A percentile compares a stretch with the other conserved stretches of the same genome.
phyloP scores from a whole-genome alignment of 225 moss, liverwort and hornwort genomes.

The Thuidium tamariscinum region DNA sequence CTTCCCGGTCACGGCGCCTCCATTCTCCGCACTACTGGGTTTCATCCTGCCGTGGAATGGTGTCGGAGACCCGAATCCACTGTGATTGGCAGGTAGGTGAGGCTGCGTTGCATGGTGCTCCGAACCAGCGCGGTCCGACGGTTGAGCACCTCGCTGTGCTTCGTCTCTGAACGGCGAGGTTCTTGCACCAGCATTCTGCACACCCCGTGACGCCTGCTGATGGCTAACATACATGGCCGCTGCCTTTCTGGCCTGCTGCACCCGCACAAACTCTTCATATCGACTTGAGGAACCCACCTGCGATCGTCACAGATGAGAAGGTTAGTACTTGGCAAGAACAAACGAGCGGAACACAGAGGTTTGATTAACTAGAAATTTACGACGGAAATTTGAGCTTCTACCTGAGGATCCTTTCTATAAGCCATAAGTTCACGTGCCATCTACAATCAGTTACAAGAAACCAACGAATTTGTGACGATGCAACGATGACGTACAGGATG shows the following conservation, averaged over 20 bases:
- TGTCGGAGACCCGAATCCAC: slow-evolving; percentile 34
- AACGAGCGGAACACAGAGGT: not conserved
- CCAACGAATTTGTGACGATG: not conserved
- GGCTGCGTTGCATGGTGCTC: slow-evolving; percentile 38
- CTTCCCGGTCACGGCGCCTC: slow-evolving; percentile 14
- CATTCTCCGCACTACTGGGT: slow-evolving; percentile 13
- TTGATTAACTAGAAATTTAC: not conserved
- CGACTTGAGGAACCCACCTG: not conserved
- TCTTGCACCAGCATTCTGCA: slow-evolving; percentile 5
- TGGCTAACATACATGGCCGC: slow-evolving; percentile 17
- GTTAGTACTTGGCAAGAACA: not conserved
- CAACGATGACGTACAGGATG: slow-evolving; percentile 13
- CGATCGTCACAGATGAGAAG: not conserved
- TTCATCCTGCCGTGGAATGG: slow-evolving; percentile 12
- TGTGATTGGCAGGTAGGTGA: slow-evolving; percentile 3
- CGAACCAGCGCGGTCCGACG: slow-evolving; percentile 6
- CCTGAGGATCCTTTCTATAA: not conserved
- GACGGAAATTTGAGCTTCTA: not conserved
- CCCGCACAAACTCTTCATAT: slow-evolving; percentile 2
- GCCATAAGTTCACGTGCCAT: not conserved
- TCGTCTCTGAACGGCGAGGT: slow-evolving; percentile 31
- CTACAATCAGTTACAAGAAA: not conserved
- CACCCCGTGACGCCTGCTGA: slow-evolving; percentile 24
- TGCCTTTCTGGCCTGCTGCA: slow-evolving; percentile 11
- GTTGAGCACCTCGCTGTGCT: slow-evolving; percentile 21